Base-by-base conservation (phyloP, 2,329 filamentous ascomycete species). In the Stachybotrys chartarum region DNA sequence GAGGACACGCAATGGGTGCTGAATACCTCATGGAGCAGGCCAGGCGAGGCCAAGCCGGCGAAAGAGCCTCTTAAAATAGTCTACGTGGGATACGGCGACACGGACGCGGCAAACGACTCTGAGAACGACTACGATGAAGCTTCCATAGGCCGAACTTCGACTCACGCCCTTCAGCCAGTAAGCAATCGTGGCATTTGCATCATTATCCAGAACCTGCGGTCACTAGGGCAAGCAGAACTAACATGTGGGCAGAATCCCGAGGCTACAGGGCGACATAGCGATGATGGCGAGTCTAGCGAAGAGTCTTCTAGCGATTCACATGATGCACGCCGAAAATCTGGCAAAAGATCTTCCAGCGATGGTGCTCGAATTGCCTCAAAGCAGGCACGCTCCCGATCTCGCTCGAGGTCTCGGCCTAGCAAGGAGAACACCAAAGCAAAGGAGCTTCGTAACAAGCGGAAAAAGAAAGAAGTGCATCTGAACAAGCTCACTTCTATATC, bases 1-100 rank as follows among this genome's bases (percentile, higher is more conserved):
- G 84, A 85, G 53, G 89, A 92, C 68, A 87, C 86, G 17, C 85
- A 86, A 67, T 93, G 89, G 89, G 86, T 89, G 17, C 73, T 92
- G 55, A 84, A 83, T 58, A 78, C 83, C 53, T 61, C 63, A 16
- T 59, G 63, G 51, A 54, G 59, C 42, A 59, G 64, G 16, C 48
- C 60, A 11, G 61, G 61, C 54, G 63, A 68, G 30, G 56, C 59
- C 18, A 64, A 63, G 60, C 61, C 61, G 54, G 58, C 70, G 48
- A 69, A 74, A 56, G 64, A 72, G 46, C 74, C 73, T 30, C 66
- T 82, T 54, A 77, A 78, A 54, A 78, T 92, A 42, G 80, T 89
- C 51, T 84, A 85, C 56, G 73, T 81, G 58, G 75, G 77, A 24
- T 81, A 78, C 57, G 76, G 77, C 8, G 76, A 79, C 54, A 75